Conservation (phyloP, 768 basidiomycete genomes). For the Suillus bovinus region DNA sequence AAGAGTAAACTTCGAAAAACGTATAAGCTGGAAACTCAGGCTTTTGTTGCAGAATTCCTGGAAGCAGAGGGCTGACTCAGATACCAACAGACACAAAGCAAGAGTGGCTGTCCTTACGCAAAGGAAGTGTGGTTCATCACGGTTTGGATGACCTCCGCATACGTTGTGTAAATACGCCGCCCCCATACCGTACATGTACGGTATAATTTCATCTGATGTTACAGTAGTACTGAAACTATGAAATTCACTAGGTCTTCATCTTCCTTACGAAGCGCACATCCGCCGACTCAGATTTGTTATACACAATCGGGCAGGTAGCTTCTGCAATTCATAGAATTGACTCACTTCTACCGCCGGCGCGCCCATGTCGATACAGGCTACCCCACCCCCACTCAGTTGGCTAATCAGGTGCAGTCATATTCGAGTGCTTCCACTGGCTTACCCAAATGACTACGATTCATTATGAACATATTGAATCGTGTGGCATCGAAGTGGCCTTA, state of each 20-base stretch:
- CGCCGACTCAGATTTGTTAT: background rate
- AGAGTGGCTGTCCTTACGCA: conserved; percentile 14
- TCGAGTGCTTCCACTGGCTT: too few species aligned
- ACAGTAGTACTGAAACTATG: background rate
- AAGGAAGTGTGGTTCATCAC: conserved; percentile 18
- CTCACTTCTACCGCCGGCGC: background rate
- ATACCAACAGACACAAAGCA: conserved; percentile 15
- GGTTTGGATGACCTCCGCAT: background rate
- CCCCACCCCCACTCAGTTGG: background rate
- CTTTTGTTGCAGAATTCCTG: conserved; percentile 65
- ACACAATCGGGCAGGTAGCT: too few species aligned
- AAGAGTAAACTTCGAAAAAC: conserved; percentile 35
- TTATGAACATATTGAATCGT: background rate
- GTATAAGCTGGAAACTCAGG: conserved; percentile 56
- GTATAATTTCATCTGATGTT: background rate
- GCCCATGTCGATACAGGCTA: background rate
- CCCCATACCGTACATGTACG: too few species aligned
- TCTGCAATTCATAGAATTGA: background rate
- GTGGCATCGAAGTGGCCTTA: background rate
- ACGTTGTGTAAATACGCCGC: background rate
- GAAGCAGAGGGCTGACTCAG: conserved; percentile 35
- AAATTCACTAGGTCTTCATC: background rate
- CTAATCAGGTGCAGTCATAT: too few species aligned
- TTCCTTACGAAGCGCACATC: background rate
- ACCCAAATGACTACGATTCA: background rate